Conservation (phyloP, 345 rosid genomes). For the Trapa bicornis region DNA sequence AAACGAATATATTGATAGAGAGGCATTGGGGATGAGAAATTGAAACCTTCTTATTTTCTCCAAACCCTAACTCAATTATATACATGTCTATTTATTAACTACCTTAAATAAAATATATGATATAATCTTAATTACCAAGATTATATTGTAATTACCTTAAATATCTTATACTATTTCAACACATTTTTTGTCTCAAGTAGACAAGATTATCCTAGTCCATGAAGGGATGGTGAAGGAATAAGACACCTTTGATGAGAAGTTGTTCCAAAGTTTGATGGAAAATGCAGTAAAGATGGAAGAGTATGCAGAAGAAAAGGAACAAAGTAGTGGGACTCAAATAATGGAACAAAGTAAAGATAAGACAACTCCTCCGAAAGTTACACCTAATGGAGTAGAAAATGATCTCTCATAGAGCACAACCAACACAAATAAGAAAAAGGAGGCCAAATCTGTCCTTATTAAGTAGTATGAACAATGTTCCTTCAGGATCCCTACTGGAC, state of each 20-base stretch:
- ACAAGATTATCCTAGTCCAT: constrained; percentile 79
- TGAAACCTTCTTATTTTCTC: no score
- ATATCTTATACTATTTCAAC: no score
- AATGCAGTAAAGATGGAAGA: constrained; percentile 99
- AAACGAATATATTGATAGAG: no score
- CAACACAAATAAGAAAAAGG: constrained; percentile 34
- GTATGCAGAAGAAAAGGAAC: constrained; percentile 58
- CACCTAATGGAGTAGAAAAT: constrained; percentile 43
- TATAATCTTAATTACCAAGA: no score
- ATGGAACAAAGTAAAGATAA: constrained; percentile 33
- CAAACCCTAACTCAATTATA: no score
- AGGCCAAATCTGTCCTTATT: constrained; percentile 78
- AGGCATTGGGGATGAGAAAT: no score
- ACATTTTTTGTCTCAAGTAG: constrained; percentile 97
- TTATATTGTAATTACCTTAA: no score
- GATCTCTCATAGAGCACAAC: constrained; percentile 27
- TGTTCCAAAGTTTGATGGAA: constrained; percentile 91
- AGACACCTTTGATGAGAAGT: constrained; percentile 74
- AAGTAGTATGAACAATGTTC: constrained; percentile 96
- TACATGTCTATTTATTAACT: no score
- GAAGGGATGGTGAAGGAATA: constrained; percentile 87
- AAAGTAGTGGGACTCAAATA: constrained; percentile 30
- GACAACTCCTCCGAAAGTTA: constrained; percentile 27
- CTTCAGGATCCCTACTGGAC: no score
- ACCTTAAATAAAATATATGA: no score